A percentile compares a stretch with the other conserved stretches of the same genome.
Evolutionary conservation across 2,329 filamentous ascomycete species (phyloP).

Genomic region (Aureobasidium sp.): DNA sequence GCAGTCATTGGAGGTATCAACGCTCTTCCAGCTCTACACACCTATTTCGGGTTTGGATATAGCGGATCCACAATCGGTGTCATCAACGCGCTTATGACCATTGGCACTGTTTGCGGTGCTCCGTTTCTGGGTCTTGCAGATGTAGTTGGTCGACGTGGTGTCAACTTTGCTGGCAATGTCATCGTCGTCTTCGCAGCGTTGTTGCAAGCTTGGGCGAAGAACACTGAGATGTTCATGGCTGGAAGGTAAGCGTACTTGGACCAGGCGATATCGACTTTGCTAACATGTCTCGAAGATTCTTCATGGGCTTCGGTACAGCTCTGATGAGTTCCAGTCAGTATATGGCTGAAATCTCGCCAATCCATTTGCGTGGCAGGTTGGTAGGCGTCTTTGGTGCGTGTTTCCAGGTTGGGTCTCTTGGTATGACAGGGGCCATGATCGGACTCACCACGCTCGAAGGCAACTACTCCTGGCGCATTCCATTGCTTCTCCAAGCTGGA

Average conservation of each 20-base stretch:
- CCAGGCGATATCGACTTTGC: background rate
- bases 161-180: conserved; percentile 42
- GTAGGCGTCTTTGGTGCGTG: conserved; percentile 44
- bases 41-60: conserved; percentile 38
- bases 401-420: conserved; percentile 40
- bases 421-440: conserved; percentile 40
- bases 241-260: conserved; percentile 18
- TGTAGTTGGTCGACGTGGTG: conserved; percentile 45
- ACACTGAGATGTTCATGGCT: conserved; percentile 33
- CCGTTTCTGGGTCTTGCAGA: conserved; percentile 47
- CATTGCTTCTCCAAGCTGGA: conserved; percentile 2
- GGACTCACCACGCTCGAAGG: conserved; percentile 33
- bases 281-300: conserved; percentile 23
- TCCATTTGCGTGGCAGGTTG: conserved; percentile 35
- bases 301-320: conserved; percentile 33
- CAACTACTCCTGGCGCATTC: conserved; percentile 5
- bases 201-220: conserved; percentile 29
- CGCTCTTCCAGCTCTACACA: conserved; percentile 37
- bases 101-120: conserved; percentile 42
- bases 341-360: conserved; percentile 31
- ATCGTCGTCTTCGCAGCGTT: conserved; percentile 41
- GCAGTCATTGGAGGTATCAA: conserved; percentile 44
- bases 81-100: conserved; percentile 44
- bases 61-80: conserved; percentile 36
- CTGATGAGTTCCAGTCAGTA: conserved; percentile 35